Conservation (phyloP, 371 early-diverging fungal genomes). For the Actinomucor elegans region DNA sequence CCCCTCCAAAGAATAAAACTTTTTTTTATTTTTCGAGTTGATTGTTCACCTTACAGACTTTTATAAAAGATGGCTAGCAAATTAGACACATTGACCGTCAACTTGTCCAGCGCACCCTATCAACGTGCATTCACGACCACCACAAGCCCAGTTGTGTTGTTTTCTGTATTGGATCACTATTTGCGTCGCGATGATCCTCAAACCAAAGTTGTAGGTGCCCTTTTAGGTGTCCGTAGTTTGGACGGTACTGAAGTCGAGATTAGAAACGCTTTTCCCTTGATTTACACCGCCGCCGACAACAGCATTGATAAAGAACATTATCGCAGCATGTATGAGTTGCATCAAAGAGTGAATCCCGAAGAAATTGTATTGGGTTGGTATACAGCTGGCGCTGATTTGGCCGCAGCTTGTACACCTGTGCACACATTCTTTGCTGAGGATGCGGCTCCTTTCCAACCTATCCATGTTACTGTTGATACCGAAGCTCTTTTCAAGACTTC, state of each 20-base stretch:
- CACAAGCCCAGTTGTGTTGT: slow-evolving; percentile 87
- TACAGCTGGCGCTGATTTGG: slow-evolving; percentile 70
- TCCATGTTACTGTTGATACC: slow-evolving; percentile 88
- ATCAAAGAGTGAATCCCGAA: slow-evolving; percentile 86
- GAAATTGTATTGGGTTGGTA: slow-evolving; percentile 95
- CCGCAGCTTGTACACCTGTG: slow-evolving; percentile 78
- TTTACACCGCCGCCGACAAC: slow-evolving; percentile 64
- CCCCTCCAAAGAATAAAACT: too few species aligned
- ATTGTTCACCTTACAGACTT: too few species aligned
- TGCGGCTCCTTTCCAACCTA: slow-evolving; percentile 77
- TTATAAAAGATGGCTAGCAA: slow-evolving; percentile 33
- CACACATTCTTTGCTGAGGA: slow-evolving; percentile 88
- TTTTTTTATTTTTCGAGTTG: too few species aligned
- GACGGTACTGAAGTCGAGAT: slow-evolving; percentile 89
- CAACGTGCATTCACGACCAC: slow-evolving; percentile 61
- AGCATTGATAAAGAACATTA: slow-evolving; percentile 91
- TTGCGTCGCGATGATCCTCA: slow-evolving; percentile 84
- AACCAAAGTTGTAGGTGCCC: slow-evolving; percentile 85
- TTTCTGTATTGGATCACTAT: slow-evolving; percentile 90
- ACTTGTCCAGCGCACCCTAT: slow-evolving; percentile 46
- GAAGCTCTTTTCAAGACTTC: slow-evolving; percentile 64
- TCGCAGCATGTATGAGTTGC: slow-evolving; percentile 80
- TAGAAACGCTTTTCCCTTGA: slow-evolving; percentile 85
- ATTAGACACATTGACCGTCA: slow-evolving; percentile 43
- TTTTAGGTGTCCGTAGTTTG: slow-evolving; percentile 81